A percentile compares a stretch with the other conserved stretches of the same genome.
Evolutionary conservation across 2,329 filamentous ascomycete species (phyloP).

Genomic region (Tolypocladium capitatum): DNA sequence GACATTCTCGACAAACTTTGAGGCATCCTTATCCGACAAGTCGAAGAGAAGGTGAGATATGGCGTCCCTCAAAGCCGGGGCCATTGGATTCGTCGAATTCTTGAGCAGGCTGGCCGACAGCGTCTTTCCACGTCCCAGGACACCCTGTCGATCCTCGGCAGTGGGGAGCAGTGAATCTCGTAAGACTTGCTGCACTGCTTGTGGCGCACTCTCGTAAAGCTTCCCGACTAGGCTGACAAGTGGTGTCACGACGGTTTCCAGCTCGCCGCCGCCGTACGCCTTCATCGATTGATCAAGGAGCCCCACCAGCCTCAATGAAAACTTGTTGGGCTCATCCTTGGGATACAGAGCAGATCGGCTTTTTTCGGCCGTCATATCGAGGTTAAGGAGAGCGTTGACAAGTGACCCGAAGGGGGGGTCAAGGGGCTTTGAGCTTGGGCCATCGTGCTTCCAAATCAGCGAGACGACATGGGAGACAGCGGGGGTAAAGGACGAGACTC

Average conservation of each 20-base stretch:
- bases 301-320: constrained; percentile 52
- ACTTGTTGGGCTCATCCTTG: constrained; percentile 39
- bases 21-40: constrained; percentile 67
- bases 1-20: constrained; percentile 75
- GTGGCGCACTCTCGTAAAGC: constrained; percentile 56
- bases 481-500: constrained; percentile 47
- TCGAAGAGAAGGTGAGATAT: constrained; percentile 77
- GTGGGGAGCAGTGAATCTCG: constrained; percentile 59
- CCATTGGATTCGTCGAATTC: constrained; percentile 59
- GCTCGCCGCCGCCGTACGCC: constrained; percentile 50
- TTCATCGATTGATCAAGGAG: constrained; percentile 56
- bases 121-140: constrained; percentile 62
- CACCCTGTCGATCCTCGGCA: constrained; percentile 59
- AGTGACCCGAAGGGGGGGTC: constrained; percentile 59
- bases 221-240: constrained; percentile 61
- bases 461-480: constrained; percentile 58
- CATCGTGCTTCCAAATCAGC: constrained; percentile 48
- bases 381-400: constrained; percentile 69
- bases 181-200: constrained; percentile 46
- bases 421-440: constrained; percentile 51
- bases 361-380: constrained; percentile 51
- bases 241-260: constrained; percentile 59
- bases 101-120: constrained; percentile 66
- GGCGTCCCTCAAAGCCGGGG: constrained; percentile 58
- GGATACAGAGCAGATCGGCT: constrained; percentile 52